Evolutionary conservation across 2,329 filamentous ascomycete genomes (phyloP).

Genomic region (Ophiocordyceps polyrhachis-furcata): DNA sequence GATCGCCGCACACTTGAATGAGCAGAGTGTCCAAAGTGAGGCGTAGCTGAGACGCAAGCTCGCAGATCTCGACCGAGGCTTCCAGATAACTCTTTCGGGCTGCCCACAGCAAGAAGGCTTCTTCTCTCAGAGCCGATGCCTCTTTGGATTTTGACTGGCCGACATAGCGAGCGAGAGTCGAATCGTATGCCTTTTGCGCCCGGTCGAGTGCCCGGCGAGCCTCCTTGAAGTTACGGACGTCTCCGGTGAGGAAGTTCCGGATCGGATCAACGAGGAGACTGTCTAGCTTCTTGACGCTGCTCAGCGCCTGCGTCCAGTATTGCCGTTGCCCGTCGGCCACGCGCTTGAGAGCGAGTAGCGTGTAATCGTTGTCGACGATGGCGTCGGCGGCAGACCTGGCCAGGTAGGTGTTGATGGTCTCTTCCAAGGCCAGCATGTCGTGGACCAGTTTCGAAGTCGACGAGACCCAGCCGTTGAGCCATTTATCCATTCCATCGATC

Average conservation of each 20-base stretch:
- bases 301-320: slow-evolving; percentile 64
- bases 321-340: slow-evolving; percentile 75
- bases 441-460: slow-evolving; percentile 36
- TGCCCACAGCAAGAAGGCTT: slow-evolving; percentile 91
- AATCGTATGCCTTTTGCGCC: slow-evolving; percentile 71
- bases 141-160: slow-evolving; percentile 86
- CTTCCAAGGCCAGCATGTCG: slow-evolving; percentile 57
- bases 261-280: slow-evolving; percentile 64
- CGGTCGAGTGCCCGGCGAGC: slow-evolving; percentile 56
- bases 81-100: slow-evolving; percentile 79
- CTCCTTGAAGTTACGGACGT: slow-evolving; percentile 77
- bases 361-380: slow-evolving; percentile 88
- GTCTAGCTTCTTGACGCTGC: slow-evolving; percentile 62
- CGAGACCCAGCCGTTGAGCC: slow-evolving; percentile 51
- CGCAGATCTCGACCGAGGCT: slow-evolving; percentile 83
- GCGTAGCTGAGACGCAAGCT: slow-evolving; percentile 70
- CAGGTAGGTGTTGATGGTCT: slow-evolving; percentile 59
- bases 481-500: slow-evolving; percentile 76
- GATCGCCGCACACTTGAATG: slow-evolving; percentile 65
- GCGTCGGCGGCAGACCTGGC: slow-evolving; percentile 61
- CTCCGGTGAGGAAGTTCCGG: slow-evolving; percentile 54
- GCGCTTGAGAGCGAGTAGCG: slow-evolving; percentile 65
- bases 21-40: slow-evolving; percentile 71
- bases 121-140: slow-evolving; percentile 73
- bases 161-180: slow-evolving; percentile 62